Percentiles rank a stretch among this genome's conserved stretches.
phyloP scores from a whole-genome alignment of 2,329 filamentous ascomycete genomes.

The Ceratocystis destructans region DNA sequence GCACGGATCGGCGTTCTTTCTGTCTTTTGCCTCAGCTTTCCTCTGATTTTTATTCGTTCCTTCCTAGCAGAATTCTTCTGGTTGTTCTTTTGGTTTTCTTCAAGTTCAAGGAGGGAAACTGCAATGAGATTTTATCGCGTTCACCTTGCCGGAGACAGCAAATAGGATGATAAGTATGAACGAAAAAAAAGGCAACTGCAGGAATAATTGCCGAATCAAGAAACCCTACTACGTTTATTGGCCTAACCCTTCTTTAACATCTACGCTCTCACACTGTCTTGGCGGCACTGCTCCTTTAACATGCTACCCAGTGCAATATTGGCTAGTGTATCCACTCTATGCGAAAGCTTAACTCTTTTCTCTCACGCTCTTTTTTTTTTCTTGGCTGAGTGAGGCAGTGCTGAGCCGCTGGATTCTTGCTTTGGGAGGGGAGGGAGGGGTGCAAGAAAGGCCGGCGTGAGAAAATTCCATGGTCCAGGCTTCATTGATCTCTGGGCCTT shows the following conservation, averaged over 20 bases:
- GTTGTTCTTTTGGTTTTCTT: background rate
- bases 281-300: no score
- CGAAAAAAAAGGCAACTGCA: background rate
- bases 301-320: no score
- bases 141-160: background rate
- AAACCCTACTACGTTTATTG: background rate
- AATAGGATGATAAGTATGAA: background rate
- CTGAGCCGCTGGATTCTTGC: background rate
- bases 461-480: background rate
- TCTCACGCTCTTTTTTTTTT: background rate
- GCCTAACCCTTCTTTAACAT: background rate
- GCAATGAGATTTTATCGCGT: no score
- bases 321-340: background rate
- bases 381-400: constrained; percentile 7
- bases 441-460: background rate
- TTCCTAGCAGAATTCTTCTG: background rate
- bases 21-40: background rate
- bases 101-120: background rate
- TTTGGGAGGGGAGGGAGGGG: background rate
- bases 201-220: background rate
- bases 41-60: background rate
- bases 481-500: background rate
- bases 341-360: background rate
- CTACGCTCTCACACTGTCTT: background rate
- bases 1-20: background rate